Evolutionary conservation across 2,329 filamentous ascomycete species (phyloP).

Genomic region (Hymenoscyphus linearis): DNA sequence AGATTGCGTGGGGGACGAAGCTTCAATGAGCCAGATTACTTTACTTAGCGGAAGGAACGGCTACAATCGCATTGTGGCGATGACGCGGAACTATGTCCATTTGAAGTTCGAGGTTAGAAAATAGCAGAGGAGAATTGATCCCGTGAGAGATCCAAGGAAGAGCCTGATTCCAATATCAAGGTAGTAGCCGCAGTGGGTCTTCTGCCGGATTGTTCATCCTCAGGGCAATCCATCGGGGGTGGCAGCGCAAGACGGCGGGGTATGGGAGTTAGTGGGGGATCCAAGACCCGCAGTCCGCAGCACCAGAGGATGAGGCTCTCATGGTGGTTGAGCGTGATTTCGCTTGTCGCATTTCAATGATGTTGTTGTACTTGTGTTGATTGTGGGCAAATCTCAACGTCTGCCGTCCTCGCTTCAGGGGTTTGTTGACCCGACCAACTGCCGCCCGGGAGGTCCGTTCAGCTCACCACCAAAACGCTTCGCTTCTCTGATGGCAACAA

Average conservation of each 20-base stretch:
- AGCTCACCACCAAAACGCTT: not conserved
- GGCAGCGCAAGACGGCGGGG: not conserved
- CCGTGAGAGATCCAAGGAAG: not conserved
- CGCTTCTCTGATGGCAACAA: not conserved
- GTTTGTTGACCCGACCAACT: not conserved
- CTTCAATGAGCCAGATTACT: not conserved
- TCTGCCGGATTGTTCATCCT: not conserved
- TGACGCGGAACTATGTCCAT: not conserved
- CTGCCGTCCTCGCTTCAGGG: not conserved
- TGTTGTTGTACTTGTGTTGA: not conserved
- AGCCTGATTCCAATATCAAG: not conserved
- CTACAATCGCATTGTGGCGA: not conserved
- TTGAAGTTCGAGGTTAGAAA: not conserved
- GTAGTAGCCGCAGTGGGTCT: not conserved
- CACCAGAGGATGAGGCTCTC: not conserved
- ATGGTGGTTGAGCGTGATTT: not conserved
- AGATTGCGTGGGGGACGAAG: not conserved
- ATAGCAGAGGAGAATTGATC: not conserved
- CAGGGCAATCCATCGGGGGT: not conserved
- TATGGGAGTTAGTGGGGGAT: not conserved
- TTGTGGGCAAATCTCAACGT: not conserved
- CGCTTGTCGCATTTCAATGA: not conserved
- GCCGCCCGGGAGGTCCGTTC: not conserved
- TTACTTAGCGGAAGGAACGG: not conserved
- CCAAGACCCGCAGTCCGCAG: not conserved